Evolutionary conservation across 1,284 basidiomycete genomes (phyloP).

Genomic region (Cystobasidium sp.): DNA sequence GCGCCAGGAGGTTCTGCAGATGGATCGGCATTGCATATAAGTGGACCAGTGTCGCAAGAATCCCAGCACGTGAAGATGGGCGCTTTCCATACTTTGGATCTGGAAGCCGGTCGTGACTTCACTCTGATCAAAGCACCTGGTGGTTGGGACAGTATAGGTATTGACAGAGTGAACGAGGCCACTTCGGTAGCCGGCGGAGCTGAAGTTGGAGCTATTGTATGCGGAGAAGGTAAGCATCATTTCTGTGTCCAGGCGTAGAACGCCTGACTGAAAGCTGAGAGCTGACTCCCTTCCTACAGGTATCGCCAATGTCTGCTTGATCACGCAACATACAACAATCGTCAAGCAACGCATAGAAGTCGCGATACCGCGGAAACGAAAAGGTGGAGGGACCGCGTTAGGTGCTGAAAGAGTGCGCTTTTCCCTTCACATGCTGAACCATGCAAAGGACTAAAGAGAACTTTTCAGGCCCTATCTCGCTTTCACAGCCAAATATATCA

Average conservation of each 20-base stretch:
- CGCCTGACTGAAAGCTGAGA: not conserved
- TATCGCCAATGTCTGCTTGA: slow-evolving; percentile 86
- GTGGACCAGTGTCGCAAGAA: slow-evolving; percentile 86
- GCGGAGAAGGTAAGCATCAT: slow-evolving; percentile 72
- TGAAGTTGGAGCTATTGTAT: slow-evolving; percentile 94
- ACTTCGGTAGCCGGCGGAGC: slow-evolving; percentile 90
- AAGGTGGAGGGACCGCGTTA: slow-evolving; percentile 68
- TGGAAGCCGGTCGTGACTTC: slow-evolving; percentile 90
- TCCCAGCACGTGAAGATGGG: slow-evolving; percentile 92
- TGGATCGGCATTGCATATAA: slow-evolving; percentile 71
- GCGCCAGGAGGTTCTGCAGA: slow-evolving; percentile 23
- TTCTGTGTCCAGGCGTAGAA: not conserved
- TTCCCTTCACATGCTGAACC: not conserved
- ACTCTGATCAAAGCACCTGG: slow-evolving; percentile 81
- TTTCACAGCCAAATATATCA: slow-evolving; percentile 67
- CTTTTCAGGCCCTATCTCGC: slow-evolving; percentile 44
- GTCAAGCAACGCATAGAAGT: slow-evolving; percentile 89
- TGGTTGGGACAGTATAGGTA: slow-evolving; percentile 85
- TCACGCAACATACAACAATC: slow-evolving; percentile 96
- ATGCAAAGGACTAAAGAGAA: not conserved
- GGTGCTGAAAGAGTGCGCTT: slow-evolving; percentile 74
- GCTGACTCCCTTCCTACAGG: slow-evolving; percentile 60
- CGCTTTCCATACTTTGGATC: slow-evolving; percentile 92
- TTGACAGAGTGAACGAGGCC: slow-evolving; percentile 81
- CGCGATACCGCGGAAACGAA: slow-evolving; percentile 87